Conservation (phyloP, 345 rosid species). For the Excoecaria agallocha region DNA sequence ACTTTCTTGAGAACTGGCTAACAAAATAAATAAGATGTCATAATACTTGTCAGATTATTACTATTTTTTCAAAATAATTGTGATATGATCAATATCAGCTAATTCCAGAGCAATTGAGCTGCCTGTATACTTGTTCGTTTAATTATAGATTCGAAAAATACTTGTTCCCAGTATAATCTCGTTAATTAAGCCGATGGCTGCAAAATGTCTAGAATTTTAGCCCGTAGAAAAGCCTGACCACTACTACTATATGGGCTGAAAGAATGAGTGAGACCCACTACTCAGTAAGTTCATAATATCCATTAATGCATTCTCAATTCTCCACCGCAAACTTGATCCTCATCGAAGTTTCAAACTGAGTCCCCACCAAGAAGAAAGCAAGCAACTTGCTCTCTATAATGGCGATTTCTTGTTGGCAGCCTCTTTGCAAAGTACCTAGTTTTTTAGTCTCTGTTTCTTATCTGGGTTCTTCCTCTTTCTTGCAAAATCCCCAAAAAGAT, state of each 20-base stretch:
- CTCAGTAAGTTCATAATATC: not conserved
- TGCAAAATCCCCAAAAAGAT: conserved; percentile 11
- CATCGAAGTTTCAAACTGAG: not conserved
- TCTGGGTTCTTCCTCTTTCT: conserved; percentile 23
- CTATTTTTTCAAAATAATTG: too few species aligned
- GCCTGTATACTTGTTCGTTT: too few species aligned
- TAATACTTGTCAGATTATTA: too few species aligned
- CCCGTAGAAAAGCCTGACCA: not conserved
- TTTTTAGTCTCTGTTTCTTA: conserved; percentile 13
- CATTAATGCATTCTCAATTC: not conserved
- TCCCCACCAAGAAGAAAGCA: too few species aligned
- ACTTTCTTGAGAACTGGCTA: too few species aligned
- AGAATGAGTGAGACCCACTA: not conserved
- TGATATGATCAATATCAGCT: too few species aligned
- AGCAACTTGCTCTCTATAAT: not conserved
- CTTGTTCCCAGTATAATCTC: too few species aligned
- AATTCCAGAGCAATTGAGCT: too few species aligned
- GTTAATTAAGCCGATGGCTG: too few species aligned
- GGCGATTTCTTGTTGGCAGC: conserved; percentile 24
- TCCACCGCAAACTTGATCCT: not conserved
- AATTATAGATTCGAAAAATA: too few species aligned
- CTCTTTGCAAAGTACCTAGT: conserved; percentile 19
- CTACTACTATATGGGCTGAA: too few species aligned
- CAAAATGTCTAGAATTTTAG: not conserved
- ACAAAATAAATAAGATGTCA: too few species aligned